A percentile compares a stretch with the other conserved stretches of the same genome.
phyloP scores from a whole-genome alignment of 768 basidiomycete species.

The Phaeotremella fagi region DNA sequence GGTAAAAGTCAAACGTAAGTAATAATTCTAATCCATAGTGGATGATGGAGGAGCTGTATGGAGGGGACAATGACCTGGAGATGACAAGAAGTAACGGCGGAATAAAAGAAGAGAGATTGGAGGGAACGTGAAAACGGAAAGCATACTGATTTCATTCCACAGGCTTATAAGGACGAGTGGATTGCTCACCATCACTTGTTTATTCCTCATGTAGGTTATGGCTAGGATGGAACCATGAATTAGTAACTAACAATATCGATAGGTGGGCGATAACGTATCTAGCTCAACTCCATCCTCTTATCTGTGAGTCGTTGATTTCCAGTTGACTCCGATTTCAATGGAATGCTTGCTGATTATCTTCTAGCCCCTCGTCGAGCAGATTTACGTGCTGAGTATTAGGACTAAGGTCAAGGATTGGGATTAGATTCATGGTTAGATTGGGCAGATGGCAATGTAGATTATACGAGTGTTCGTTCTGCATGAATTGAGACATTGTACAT shows the following conservation, averaged over 20 bases:
- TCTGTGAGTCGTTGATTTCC: constrained; percentile 55
- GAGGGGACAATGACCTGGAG: no score
- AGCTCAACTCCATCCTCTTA: constrained; percentile 85
- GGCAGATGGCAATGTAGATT: neutral
- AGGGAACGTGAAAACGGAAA: neutral
- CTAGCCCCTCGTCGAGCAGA: neutral
- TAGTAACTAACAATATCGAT: neutral
- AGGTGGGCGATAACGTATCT: constrained; percentile 93
- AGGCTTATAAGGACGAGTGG: constrained; percentile 79
- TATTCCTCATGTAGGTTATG: constrained; percentile 67
- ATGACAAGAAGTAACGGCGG: neutral
- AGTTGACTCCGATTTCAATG: neutral
- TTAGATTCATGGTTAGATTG: neutral
- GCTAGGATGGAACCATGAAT: neutral
- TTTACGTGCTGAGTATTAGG: neutral
- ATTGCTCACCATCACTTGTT: constrained; percentile 70
- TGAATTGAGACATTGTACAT: neutral
- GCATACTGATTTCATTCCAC: neutral
- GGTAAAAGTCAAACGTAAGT: constrained; percentile 86
- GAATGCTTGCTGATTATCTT: neutral
- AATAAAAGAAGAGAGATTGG: neutral
- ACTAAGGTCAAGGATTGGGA: no score
- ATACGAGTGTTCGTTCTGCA: neutral
- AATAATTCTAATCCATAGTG: no score
- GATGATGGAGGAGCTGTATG: no score